Base-by-base conservation (phyloP, 208 protist genomes). In the Lotmaria passim region DNA sequence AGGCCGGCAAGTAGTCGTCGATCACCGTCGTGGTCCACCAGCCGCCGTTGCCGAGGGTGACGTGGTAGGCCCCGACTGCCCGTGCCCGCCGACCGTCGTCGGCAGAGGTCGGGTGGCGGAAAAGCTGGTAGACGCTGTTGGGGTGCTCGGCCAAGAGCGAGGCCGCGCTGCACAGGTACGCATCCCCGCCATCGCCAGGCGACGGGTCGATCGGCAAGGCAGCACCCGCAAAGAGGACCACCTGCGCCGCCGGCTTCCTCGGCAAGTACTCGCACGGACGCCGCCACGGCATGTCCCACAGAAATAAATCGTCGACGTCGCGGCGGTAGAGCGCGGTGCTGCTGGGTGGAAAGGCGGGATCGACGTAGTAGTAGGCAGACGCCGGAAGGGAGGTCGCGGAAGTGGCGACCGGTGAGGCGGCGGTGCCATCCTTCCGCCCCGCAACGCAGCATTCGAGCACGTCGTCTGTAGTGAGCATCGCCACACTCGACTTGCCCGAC, bases 1-100 rank as follows among this genome's bases (percentile, higher is more conserved):
- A 73, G 12, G 73, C 68, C 21, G 87, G 87, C 24, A 93, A 61
- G 74, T 79, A 89, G 69, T 78, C 70, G 60, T 93, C 87, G 8
- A 93, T 30, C 24, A 82, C 28, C 21, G 84, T 59, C 2, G 47
- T 67, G 7, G 69, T 48, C 84, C 84, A 93, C 85, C 85, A 89
- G 0, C 87, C 87, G 30, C 66, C 64, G 46, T 85, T 57, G 69
- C 55, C 68, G 31, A 93, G 44, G 0, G 55, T 65, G 1, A 93
- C 76, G 26, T 56, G 70, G 72, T 86, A 91, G 17, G 79, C 81
- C 10, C 75, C 66, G 5, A 64, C 41, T 2, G 19, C 26, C 1
- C 46, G 58, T 58, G 86, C 86, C 19, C 48, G 7, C 23, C 48
- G 39, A 39, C 39, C 69, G 1, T 30, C 64, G 1, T 64, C 43